These are phyloP conservation scores for Monosporozyma solicola DNA, from an alignment of 805 yeast genomes.

Conservation along the genomic window DNA sequence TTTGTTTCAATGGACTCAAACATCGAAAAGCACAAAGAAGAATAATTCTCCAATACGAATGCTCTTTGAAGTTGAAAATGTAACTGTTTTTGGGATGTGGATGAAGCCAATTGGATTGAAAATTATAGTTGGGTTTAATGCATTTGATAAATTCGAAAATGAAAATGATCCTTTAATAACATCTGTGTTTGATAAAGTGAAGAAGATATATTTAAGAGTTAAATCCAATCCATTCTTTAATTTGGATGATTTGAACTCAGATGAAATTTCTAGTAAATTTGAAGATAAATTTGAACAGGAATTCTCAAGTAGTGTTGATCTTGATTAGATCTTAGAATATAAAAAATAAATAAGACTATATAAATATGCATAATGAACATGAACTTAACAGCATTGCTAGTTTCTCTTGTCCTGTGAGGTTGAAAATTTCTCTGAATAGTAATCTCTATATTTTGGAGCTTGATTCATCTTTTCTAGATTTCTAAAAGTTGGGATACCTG, in stretches of 20 bases:
- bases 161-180: conserved; percentile 1
- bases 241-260: conserved; percentile 6
- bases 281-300: conserved; percentile 3
- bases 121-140: conserved; percentile 22
- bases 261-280: conserved; percentile 13
- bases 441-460: conserved; percentile 28
- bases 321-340: neutral
- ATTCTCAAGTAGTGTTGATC: neutral
- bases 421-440: neutral
- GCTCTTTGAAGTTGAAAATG: conserved; percentile 24
- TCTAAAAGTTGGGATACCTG: conserved; percentile 46
- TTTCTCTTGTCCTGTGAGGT: neutral
- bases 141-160: conserved; percentile 1
- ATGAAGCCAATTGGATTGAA: conserved; percentile 25
- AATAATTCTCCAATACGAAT: conserved; percentile 12
- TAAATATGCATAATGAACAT: neutral
- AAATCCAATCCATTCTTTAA: conserved; percentile 23
- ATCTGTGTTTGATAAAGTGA: conserved; percentile 16
- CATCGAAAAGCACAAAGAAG: conserved; percentile 7
- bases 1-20: conserved; percentile 16
- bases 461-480: conserved; percentile 56
- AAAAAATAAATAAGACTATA: neutral
- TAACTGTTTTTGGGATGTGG: conserved; percentile 23
- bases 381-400: neutral
- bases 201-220: conserved; percentile 17